Conservation (phyloP, 805 yeast species). For the Sugiyamaella americana region DNA sequence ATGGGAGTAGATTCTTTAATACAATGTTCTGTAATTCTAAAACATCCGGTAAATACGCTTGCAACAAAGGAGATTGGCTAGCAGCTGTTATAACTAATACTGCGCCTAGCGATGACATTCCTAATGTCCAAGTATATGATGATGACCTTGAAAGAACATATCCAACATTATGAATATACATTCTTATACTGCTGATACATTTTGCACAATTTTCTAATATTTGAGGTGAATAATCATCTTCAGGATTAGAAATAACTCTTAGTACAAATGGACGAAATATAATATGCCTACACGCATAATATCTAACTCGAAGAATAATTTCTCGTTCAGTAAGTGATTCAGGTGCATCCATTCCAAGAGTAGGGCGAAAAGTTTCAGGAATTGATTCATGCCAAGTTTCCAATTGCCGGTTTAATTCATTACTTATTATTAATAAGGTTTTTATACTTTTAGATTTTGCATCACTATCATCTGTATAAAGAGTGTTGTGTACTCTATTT, state of each 20-base stretch:
- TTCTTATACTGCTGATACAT: constrained; percentile 9
- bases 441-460: not conserved
- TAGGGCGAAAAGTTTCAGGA: constrained; percentile 10
- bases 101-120: constrained; percentile 10
- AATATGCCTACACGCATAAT: constrained; percentile 12
- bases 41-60: constrained; percentile 7
- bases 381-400: constrained; percentile 15
- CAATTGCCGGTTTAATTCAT: constrained; percentile 11
- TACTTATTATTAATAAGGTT: constrained; percentile 3
- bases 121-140: constrained; percentile 14
- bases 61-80: not conserved
- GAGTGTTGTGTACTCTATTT: constrained; percentile 17
- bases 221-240: not conserved
- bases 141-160: constrained; percentile 8
- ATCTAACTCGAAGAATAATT: constrained; percentile 10
- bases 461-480: constrained; percentile 7
- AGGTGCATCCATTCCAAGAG: not conserved
- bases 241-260: constrained; percentile 1
- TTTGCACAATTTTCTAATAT: constrained; percentile 6
- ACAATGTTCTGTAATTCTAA: constrained; percentile 7
- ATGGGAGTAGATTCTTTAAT: constrained; percentile 4
- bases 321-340: constrained; percentile 3
- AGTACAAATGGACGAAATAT: constrained; percentile 15
- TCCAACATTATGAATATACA: constrained; percentile 5
- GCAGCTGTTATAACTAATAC: constrained; percentile 11